A percentile compares a stretch with the other conserved stretches of the same genome.
Evolutionary conservation across 352 stramenopile genomes (phyloP).

Genomic region (Globisporangium parvum): DNA sequence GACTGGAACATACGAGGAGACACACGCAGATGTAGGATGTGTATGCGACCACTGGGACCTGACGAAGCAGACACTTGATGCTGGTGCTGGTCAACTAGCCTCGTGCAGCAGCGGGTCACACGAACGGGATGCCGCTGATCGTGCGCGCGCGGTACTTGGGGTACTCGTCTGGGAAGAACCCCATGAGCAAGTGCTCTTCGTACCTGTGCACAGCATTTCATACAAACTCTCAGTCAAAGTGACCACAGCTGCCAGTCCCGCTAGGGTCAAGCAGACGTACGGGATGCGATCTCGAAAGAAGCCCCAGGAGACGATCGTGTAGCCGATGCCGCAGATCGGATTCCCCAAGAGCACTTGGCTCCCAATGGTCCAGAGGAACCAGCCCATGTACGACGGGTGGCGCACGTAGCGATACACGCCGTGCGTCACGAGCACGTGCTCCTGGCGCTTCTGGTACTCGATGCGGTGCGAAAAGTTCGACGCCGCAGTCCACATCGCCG

Average conservation of each 20-base stretch:
- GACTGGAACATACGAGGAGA: background rate
- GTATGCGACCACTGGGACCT: background rate
- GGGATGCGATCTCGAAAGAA: constrained; percentile 95
- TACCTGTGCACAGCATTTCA: constrained; percentile 36
- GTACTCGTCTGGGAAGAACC: constrained; percentile 93
- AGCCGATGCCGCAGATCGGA: constrained; percentile 78
- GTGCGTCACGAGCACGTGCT: constrained; percentile 92
- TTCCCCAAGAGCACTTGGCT: constrained; percentile 94
- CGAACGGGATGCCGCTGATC: constrained; percentile 92
- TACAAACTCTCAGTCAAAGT: background rate
- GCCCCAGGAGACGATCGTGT: constrained; percentile 86
- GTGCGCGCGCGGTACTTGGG: constrained; percentile 82
- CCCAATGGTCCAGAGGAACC: constrained; percentile 95
- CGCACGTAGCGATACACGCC: constrained; percentile 90
- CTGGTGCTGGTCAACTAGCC: background rate
- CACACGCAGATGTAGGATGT: background rate
- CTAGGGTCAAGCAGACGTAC: constrained; percentile 26
- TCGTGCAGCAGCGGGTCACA: constrained; percentile 20
- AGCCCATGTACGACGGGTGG: constrained; percentile 95
- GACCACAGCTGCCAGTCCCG: too few species aligned
- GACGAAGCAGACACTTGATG: background rate
- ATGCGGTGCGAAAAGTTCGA: constrained; percentile 96
- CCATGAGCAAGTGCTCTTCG: constrained; percentile 89
- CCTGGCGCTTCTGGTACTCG: constrained; percentile 89
- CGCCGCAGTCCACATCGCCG: constrained; percentile 91